Evolutionary conservation across 2,329 filamentous ascomycete genomes (phyloP).

Genomic region (Ophiocordyceps camponoti-leonardi): DNA sequence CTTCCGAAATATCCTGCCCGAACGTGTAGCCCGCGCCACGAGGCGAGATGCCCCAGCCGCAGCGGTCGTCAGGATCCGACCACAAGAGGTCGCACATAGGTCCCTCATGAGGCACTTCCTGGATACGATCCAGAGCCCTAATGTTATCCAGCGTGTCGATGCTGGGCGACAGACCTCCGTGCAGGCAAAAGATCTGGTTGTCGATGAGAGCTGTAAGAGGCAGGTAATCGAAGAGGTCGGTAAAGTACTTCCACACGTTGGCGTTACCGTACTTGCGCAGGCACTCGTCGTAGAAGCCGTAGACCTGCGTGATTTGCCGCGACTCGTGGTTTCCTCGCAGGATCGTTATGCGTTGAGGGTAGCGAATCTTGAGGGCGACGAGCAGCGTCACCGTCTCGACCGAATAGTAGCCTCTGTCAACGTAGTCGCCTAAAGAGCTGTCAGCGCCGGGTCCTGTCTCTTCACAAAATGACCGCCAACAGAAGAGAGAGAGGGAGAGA

Average conservation of each 20-base stretch:
- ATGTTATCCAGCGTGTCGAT: conserved; percentile 96
- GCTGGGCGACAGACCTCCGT: conserved; percentile 90
- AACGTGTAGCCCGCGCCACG: conserved; percentile 92
- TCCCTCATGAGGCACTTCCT: conserved; percentile 95
- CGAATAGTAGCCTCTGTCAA: conserved; percentile 97
- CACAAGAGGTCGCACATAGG: conserved; percentile 97
- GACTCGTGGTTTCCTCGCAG: conserved; percentile 98
- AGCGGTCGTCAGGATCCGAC: conserved; percentile 95
- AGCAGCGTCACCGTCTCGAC: conserved; percentile 96
- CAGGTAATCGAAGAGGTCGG: conserved; percentile 96
- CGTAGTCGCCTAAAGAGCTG: conserved; percentile 62
- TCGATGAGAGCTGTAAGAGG: conserved; percentile 94
- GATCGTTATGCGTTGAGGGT: conserved; percentile 94
- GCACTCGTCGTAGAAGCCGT: conserved; percentile 98
- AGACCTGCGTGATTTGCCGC: conserved; percentile 96
- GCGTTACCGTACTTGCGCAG: conserved; percentile 97
- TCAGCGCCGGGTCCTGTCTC: neutral
- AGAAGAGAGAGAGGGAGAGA: neutral
- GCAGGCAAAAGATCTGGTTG: conserved; percentile 97
- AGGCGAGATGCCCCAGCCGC: conserved; percentile 90
- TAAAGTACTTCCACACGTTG: conserved; percentile 99
- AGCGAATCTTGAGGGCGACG: conserved; percentile 93
- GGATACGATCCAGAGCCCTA: conserved; percentile 82
- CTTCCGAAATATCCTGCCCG: conserved; percentile 92
- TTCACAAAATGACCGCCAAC: neutral